Percentiles rank a stretch among this genome's conserved stretches.
phyloP scores from a whole-genome alignment of 495 filamentous ascomycete genomes.

The Parachaetomium inaequale region DNA sequence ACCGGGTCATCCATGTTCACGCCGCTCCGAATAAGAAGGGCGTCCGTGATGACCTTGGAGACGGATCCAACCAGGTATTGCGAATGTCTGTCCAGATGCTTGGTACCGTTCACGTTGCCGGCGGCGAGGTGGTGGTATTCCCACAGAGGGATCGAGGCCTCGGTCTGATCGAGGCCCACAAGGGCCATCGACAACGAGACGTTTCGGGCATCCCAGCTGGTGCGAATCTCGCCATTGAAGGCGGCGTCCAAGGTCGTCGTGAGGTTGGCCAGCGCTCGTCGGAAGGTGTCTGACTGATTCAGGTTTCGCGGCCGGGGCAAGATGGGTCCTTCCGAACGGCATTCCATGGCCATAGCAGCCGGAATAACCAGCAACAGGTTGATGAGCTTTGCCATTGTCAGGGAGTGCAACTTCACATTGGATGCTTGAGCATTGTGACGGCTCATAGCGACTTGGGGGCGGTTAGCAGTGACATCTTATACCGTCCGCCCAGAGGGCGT shows the following conservation, averaged over 20 bases:
- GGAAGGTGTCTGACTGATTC: not conserved
- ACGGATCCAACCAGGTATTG: conserved; percentile 5
- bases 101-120: conserved; percentile 8
- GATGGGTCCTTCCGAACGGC: not conserved
- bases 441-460: no score
- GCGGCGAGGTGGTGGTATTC: conserved; percentile 5
- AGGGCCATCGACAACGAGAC: conserved; percentile 1
- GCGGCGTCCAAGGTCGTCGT: not conserved
- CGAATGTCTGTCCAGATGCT: not conserved
- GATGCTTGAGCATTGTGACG: not conserved
- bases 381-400: not conserved
- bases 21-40: not conserved
- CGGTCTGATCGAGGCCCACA: not conserved
- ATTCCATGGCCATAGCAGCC: not conserved
- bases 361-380: not conserved
- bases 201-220: not conserved
- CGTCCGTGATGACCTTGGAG: conserved; percentile 1
- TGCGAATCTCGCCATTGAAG: not conserved
- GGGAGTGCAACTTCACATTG: not conserved
- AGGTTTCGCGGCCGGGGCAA: conserved; percentile 4
- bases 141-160: not conserved
- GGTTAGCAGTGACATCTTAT: not conserved
- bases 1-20: conserved; percentile 2
- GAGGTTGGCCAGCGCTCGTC: not conserved
- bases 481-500: not conserved